phyloP scores from a whole-genome alignment of 495 filamentous ascomycete species.

The Letharia columbiana region DNA sequence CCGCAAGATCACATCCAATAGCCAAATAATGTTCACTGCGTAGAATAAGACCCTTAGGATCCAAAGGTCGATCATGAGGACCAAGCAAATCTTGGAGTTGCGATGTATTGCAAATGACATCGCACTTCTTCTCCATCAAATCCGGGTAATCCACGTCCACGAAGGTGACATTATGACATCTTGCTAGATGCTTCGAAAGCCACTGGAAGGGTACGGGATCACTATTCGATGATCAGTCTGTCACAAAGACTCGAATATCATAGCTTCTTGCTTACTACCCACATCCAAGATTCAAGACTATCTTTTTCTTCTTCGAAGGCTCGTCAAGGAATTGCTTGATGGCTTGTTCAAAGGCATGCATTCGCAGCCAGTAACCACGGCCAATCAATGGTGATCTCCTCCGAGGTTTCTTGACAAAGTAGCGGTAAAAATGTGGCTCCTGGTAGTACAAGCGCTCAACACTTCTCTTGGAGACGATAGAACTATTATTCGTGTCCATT shows the following conservation, averaged over 20 bases:
- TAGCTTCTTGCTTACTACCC: slow-evolving; percentile 61
- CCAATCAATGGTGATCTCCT: slow-evolving; percentile 78
- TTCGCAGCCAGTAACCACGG: slow-evolving; percentile 76
- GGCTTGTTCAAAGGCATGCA: slow-evolving; percentile 68
- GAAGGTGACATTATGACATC: slow-evolving; percentile 53
- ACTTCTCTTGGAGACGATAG: slow-evolving; percentile 82
- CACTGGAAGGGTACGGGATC: slow-evolving; percentile 88
- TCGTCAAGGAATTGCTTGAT: slow-evolving; percentile 62
- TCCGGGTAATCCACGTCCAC: slow-evolving; percentile 84
- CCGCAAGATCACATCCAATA: slow-evolving; percentile 72
- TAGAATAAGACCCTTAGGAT: slow-evolving; percentile 43
- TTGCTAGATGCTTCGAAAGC: slow-evolving; percentile 50
- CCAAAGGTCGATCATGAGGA: slow-evolving; percentile 38
- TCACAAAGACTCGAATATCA: neutral
- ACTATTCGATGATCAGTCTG: slow-evolving; percentile 35
- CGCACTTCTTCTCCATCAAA: slow-evolving; percentile 66
- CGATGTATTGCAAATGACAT: slow-evolving; percentile 50
- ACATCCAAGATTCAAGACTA: slow-evolving; percentile 81
- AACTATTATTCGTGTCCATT: slow-evolving; percentile 80
- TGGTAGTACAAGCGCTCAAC: slow-evolving; percentile 76
- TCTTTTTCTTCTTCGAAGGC: slow-evolving; percentile 51
- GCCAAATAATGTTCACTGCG: slow-evolving; percentile 65
- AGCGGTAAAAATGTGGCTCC: slow-evolving; percentile 72
- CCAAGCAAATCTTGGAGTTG: slow-evolving; percentile 47
- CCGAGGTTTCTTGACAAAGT: slow-evolving; percentile 78